These are phyloP conservation scores for Halophytophthora polymorphica DNA, from an alignment of 352 stramenopile genomes.

Conservation along the genomic window DNA sequence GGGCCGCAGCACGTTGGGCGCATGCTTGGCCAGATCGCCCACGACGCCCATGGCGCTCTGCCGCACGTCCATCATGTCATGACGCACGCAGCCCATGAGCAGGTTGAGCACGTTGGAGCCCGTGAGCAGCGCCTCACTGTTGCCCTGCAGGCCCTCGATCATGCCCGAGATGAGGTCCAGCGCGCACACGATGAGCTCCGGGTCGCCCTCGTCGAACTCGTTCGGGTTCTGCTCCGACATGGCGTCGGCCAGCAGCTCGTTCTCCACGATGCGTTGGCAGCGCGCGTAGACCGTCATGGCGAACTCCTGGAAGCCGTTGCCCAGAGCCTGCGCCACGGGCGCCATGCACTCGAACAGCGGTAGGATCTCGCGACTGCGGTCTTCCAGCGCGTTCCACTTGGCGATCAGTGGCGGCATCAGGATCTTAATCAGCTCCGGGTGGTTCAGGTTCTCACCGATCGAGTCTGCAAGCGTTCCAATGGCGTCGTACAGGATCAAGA, in stretches of 20 bases:
- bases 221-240: conserved; percentile 76
- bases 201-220: conserved; percentile 83
- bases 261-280: conserved; percentile 81
- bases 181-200: conserved; percentile 88
- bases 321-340: conserved; percentile 80
- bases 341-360: conserved; percentile 89
- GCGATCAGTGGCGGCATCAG: conserved; percentile 93
- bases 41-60: conserved; percentile 90
- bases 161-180: conserved; percentile 89
- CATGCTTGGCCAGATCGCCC: conserved; percentile 86
- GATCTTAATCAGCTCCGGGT: conserved; percentile 88
- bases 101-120: conserved; percentile 87
- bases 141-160: conserved; percentile 78
- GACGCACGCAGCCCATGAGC: conserved; percentile 82
- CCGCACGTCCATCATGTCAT: conserved; percentile 85
- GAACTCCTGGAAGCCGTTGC: conserved; percentile 87
- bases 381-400: conserved; percentile 88
- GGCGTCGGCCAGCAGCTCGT: conserved; percentile 77
- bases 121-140: conserved; percentile 71
- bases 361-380: conserved; percentile 78
- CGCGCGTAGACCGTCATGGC: conserved; percentile 77
- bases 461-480: conserved; percentile 95
- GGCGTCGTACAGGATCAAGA: conserved; percentile 96
- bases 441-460: conserved; percentile 90
- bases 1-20: conserved; percentile 63